phyloP scores from a whole-genome alignment of 768 basidiomycete species.

The Termitomyces titanicus region DNA sequence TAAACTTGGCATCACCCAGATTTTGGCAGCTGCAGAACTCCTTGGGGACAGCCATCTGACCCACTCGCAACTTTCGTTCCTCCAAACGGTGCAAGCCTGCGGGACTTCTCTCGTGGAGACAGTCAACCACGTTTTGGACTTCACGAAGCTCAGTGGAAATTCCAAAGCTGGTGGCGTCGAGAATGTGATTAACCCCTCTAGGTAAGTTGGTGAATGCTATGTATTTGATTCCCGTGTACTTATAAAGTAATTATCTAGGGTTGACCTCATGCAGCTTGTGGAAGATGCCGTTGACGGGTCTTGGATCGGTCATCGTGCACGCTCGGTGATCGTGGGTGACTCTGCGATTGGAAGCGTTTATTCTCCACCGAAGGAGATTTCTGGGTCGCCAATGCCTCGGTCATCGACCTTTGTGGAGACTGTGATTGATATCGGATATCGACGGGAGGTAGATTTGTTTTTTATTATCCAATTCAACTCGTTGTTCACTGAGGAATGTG shows the following conservation, averaged over 20 bases:
- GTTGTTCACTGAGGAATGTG: background rate
- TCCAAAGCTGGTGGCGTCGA: conserved; percentile 75
- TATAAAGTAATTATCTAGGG: conserved; percentile 28
- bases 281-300: conserved; percentile 92
- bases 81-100: conserved; percentile 92
- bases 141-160: conserved; percentile 90
- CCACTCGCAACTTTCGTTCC: conserved; percentile 78
- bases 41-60: conserved; percentile 80
- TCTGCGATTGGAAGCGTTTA: conserved; percentile 92
- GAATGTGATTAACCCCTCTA: conserved; percentile 65
- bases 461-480: background rate
- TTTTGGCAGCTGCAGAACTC: conserved; percentile 90
- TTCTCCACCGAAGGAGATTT: conserved; percentile 68
- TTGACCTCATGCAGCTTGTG: conserved; percentile 77
- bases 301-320: conserved; percentile 89
- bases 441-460: conserved; percentile 46
- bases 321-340: conserved; percentile 62
- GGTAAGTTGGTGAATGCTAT: conserved; percentile 38
- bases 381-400: conserved; percentile 37
- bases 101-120: conserved; percentile 96
- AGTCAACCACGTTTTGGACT: conserved; percentile 95
- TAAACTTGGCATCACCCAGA: conserved; percentile 37
- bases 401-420: conserved; percentile 66
- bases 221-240: conserved; percentile 1
- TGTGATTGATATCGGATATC: conserved; percentile 79